These are phyloP conservation scores for Rhodosporidiobolus odoratus DNA, from an alignment of 768 basidiomycete species.

Conservation along the genomic window DNA sequence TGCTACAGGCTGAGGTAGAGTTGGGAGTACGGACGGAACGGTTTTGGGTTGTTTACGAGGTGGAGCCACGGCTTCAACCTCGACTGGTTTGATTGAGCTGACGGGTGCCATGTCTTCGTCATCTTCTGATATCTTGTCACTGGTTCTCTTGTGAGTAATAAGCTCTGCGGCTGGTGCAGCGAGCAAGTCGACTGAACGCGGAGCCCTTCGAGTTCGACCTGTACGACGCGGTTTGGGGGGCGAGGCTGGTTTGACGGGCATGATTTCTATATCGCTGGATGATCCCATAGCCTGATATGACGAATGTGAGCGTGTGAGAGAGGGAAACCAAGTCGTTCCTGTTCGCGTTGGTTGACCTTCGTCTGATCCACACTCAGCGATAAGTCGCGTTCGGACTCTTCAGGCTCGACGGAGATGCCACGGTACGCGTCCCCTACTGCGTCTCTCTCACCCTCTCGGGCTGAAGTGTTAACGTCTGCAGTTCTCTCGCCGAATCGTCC, in stretches of 20 bases:
- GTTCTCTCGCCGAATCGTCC: too few species aligned
- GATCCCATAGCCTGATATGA: slow-evolving; percentile 5
- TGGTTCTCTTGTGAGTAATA: not conserved
- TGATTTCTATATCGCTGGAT: slow-evolving; percentile 53
- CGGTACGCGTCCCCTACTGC: too few species aligned
- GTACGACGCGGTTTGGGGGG: slow-evolving; percentile 44
- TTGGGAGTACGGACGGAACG: too few species aligned
- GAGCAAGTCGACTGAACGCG: not conserved
- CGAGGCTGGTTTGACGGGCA: slow-evolving; percentile 29
- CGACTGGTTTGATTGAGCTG: not conserved
- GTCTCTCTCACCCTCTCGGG: too few species aligned
- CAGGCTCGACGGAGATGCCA: too few species aligned
- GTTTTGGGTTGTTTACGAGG: not conserved
- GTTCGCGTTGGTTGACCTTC: too few species aligned
- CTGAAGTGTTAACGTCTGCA: too few species aligned
- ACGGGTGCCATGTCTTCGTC: not conserved
- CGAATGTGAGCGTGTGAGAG: not conserved
- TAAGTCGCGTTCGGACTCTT: too few species aligned
- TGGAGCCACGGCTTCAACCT: not conserved
- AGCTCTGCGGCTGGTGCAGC: not conserved
- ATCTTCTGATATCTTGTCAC: not conserved
- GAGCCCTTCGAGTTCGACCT: slow-evolving; percentile 27
- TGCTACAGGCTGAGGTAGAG: not conserved
- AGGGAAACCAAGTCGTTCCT: too few species aligned
- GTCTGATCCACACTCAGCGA: too few species aligned